A percentile compares a stretch with the other conserved stretches of the same genome.
phyloP scores from a whole-genome alignment of 1,284 basidiomycete species.

The Cryptococcus wingfieldii region DNA sequence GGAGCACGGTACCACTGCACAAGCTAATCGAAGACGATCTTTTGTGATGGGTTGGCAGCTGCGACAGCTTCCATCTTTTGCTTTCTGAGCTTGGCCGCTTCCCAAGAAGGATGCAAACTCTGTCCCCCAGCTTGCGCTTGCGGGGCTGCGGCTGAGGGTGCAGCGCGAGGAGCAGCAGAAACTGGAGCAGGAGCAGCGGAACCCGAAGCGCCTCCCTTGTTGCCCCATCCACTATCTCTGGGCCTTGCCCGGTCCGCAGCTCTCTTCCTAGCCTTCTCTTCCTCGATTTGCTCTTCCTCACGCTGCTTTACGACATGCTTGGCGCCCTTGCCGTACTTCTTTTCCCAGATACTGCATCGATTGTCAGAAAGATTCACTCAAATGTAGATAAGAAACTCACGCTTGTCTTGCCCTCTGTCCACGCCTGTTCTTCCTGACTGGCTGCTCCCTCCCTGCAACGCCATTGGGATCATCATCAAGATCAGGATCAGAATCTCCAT shows the following conservation, averaged over 20 bases:
- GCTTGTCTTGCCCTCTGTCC: constrained; percentile 86
- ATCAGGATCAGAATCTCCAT: constrained; percentile 68
- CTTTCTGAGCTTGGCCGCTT: constrained; percentile 75
- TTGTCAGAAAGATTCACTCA: not conserved
- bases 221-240: constrained; percentile 17
- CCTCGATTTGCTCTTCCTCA: constrained; percentile 26
- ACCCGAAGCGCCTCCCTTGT: constrained; percentile 13
- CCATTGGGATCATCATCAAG: constrained; percentile 61
- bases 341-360: constrained; percentile 82
- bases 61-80: constrained; percentile 51
- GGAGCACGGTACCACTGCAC: not conserved
- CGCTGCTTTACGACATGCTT: constrained; percentile 76
- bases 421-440: constrained; percentile 74
- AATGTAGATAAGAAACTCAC: constrained; percentile 56
- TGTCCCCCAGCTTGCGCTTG: constrained; percentile 33
- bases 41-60: constrained; percentile 49
- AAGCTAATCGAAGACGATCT: constrained; percentile 53
- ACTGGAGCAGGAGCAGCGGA: constrained; percentile 8
- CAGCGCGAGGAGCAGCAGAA: not conserved
- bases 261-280: constrained; percentile 8
- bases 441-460: constrained; percentile 50
- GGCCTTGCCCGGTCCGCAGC: constrained; percentile 12
- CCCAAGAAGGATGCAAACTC: constrained; percentile 84
- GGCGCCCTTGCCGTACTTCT: constrained; percentile 84
- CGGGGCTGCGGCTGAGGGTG: not conserved